Base-by-base conservation (phyloP, 2,329 filamentous ascomycete species). In the Fusarium multiceps region DNA sequence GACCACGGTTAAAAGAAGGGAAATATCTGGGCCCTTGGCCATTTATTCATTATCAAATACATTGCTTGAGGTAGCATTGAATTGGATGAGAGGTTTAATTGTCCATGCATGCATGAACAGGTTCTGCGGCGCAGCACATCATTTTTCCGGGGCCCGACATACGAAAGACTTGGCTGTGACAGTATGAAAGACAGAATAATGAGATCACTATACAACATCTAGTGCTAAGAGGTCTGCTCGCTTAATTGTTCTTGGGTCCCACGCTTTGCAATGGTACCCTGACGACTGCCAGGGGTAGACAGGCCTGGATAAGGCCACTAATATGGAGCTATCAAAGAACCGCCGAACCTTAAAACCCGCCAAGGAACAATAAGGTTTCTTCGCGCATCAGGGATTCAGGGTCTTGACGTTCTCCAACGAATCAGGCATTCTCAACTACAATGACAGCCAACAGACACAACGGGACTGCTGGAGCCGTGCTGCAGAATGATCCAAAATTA, bases 21-120 rank as follows among this genome's bases (percentile, higher is more conserved):
- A 27, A 34, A 27, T 40, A 34, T 32, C 23, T 18, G 23, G 34
- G 21, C 11, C n/a, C 48, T 23, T 51, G 20, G 20, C 18, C 48
- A 51, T 51, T 51, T 51, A 51, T 51, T 51, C 23, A 51, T 51
- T 51, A 41, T 41, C 48, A 51, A 51, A 40, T 41, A n/a, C 7
- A 20, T 51, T 51, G 18, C 16, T 34, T 20, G 32, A 18, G 48
- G 48, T 51, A 27, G 18, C 32, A 51, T 51, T 23, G 18, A 41
- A 51, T 18, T 37, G 34, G 18, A 27, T 51, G 48, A 50, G 48
- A 37, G 21, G 48, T 50, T 50, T 50, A 50, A 50, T 37, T 50
- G 32, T 37, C 16, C 12, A 50, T 50, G 30, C 30, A n/a, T 18
- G 32, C 48, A 51, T 51, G 25, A 14, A 41, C 48, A 27, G 14